Evolutionary conservation across 306 rosid genomes (phyloP).

Genomic region (Vigna reflexopilosa): DNA sequence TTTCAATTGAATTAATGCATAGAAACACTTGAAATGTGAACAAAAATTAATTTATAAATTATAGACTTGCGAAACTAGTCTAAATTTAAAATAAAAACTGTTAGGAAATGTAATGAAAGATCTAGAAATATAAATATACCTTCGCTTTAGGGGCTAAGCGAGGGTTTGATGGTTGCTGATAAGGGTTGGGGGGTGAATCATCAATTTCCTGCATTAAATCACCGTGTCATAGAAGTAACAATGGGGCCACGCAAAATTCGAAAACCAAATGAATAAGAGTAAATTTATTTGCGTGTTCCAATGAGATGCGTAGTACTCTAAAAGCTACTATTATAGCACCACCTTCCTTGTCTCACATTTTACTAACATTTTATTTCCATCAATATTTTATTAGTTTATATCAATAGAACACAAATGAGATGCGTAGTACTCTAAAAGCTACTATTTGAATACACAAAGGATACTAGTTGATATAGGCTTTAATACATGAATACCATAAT

Average conservation of each 20-base stretch:
- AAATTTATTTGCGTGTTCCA: slow-evolving; percentile 7
- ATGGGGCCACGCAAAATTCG: slow-evolving; percentile 30
- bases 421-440: no score
- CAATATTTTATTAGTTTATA: slow-evolving; percentile 21
- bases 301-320: no score
- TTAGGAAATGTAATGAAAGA: slow-evolving; percentile 7
- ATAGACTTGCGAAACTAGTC: background rate
- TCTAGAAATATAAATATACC: slow-evolving; percentile 49
- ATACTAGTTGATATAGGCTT: background rate
- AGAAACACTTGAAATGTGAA: slow-evolving; percentile 19
- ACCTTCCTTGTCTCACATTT: background rate
- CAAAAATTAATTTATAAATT: background rate
- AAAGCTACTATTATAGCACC: background rate
- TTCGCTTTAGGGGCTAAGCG: slow-evolving; percentile 75
- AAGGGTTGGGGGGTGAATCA: slow-evolving; percentile 83
- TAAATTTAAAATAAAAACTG: background rate
- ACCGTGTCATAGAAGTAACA: slow-evolving; percentile 34
- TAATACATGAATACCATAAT: background rate
- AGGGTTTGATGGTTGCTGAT: slow-evolving; percentile 86
- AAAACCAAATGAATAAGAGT: slow-evolving; percentile 25
- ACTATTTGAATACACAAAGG: background rate
- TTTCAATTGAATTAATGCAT: background rate
- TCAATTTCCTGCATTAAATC: slow-evolving; percentile 72
- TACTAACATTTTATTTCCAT: slow-evolving; percentile 9
- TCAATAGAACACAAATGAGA: slow-evolving; percentile 1